Percentiles rank a stretch among this genome's conserved stretches.
Evolutionary conservation across 345 rosid species (phyloP).

Genomic region (Salix viminalis): DNA sequence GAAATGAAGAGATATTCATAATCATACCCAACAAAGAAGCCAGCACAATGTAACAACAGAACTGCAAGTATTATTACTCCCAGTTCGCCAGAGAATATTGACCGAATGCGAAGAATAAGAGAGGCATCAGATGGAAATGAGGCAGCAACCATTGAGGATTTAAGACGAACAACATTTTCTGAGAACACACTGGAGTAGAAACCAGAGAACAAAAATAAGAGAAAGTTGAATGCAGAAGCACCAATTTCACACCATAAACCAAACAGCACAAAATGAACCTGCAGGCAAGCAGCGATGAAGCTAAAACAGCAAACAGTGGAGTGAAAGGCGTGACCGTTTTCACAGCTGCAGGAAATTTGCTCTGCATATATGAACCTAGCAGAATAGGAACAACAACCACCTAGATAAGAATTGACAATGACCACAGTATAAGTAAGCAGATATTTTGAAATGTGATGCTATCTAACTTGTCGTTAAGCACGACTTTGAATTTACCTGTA

Average conservation of each 20-base stretch:
- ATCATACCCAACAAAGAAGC: conserved; percentile 61
- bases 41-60: conserved; percentile 48
- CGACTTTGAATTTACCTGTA: conserved; percentile 36
- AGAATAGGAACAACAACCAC: conserved; percentile 61
- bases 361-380: conserved; percentile 55
- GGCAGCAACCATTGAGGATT: conserved; percentile 40
- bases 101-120: conserved; percentile 20
- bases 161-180: conserved; percentile 46
- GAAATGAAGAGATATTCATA: conserved; percentile 10
- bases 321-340: conserved; percentile 49
- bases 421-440: not conserved
- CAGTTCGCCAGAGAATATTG: conserved; percentile 45
- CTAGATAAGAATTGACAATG: conserved; percentile 22
- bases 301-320: conserved; percentile 55
- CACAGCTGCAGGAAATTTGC: conserved; percentile 44
- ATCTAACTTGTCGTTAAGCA: not conserved
- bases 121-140: conserved; percentile 36
- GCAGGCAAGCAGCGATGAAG: conserved; percentile 58
- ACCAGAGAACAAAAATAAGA: not conserved
- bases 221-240: not conserved
- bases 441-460: not conserved
- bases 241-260: not conserved
- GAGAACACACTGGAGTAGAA: conserved; percentile 48
- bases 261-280: conserved; percentile 32
- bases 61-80: conserved; percentile 45